These are phyloP conservation scores for Colletotrichum sp. DNA, from an alignment of 2,329 filamentous ascomycete species.

Conservation along the genomic window DNA sequence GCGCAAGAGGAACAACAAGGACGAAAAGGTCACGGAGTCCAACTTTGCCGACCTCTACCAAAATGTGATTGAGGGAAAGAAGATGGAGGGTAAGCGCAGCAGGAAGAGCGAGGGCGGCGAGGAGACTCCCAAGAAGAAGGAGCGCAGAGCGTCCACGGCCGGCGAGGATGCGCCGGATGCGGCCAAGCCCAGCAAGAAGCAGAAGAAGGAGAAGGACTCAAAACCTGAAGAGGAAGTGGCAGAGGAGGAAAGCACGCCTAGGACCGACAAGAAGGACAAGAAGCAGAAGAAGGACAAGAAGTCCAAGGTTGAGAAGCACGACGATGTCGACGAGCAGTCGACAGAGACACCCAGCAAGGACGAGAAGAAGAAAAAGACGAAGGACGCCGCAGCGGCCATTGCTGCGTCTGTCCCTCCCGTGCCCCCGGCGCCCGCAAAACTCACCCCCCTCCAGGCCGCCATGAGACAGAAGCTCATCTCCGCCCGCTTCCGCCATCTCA, in stretches of 20 bases:
- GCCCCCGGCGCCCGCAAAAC: conserved; percentile 57
- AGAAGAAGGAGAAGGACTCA: conserved; percentile 27
- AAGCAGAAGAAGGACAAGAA: conserved; percentile 30
- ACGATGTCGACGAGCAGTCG: conserved; percentile 18
- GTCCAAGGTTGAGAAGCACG: conserved; percentile 22
- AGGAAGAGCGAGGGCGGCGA: conserved; percentile 18
- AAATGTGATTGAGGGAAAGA: conserved; percentile 75
- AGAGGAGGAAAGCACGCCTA: conserved; percentile 26
- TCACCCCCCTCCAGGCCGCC: conserved; percentile 90
- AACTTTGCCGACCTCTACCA: conserved; percentile 84
- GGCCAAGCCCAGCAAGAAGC: conserved; percentile 13
- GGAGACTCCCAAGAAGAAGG: conserved; percentile 15
- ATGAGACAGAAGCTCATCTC: conserved; percentile 97
- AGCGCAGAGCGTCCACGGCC: conserved; percentile 32
- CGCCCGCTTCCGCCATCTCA: conserved; percentile 95
- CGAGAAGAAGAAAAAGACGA: conserved; percentile 21
- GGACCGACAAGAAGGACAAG: conserved; percentile 36
- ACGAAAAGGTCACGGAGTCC: conserved; percentile 61
- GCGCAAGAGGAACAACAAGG: conserved; percentile 31
- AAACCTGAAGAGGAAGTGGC: conserved; percentile 24
- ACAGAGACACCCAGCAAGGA: conserved; percentile 9
- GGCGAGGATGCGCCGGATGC: conserved; percentile 8
- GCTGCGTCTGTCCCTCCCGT: conserved; percentile 34
- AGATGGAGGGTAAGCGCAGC: not conserved
- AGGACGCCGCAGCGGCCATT: conserved; percentile 24